A percentile compares a stretch with the other conserved stretches of the same genome.
These are phyloP conservation scores for Aspergillus bertholletiae DNA, from an alignment of 495 filamentous ascomycete genomes.

Conservation along the genomic window DNA sequence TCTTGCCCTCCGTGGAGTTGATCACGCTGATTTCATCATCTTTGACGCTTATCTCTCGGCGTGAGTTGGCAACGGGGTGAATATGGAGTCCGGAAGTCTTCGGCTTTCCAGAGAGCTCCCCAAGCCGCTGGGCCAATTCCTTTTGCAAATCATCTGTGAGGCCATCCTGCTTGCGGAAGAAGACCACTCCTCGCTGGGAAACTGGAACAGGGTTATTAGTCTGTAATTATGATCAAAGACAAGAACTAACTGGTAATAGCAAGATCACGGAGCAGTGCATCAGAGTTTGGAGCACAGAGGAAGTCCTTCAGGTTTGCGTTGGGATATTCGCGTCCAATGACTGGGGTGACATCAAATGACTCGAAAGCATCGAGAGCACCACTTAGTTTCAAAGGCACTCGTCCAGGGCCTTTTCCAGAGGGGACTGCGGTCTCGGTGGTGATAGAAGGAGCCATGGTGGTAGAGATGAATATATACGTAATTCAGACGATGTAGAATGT, in stretches of 20 bases:
- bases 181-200: constrained; percentile 69
- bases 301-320: constrained; percentile 44
- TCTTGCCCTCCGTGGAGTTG: constrained; percentile 57
- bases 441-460: not conserved
- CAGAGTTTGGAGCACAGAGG: constrained; percentile 50
- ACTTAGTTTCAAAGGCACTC: constrained; percentile 15
- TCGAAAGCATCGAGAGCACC: constrained; percentile 36
- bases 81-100: constrained; percentile 58
- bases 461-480: not conserved
- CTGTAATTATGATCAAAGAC: no score
- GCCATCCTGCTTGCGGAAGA: constrained; percentile 66
- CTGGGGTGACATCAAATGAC: constrained; percentile 22
- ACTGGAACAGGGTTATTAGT: no score
- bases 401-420: not conserved
- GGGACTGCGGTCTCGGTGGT: not conserved
- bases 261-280: constrained; percentile 55
- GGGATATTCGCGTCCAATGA: constrained; percentile 55
- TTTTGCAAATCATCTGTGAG: constrained; percentile 61
- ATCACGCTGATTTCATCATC: constrained; percentile 76
- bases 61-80: constrained; percentile 63
- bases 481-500: no score
- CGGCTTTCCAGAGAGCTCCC: constrained; percentile 58
- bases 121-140: constrained; percentile 55
- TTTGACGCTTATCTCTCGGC: constrained; percentile 50
- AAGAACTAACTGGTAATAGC: constrained; percentile 50